These are phyloP conservation scores for Tephrocybe sp. DNA, from an alignment of 768 basidiomycete species.

Conservation along the genomic window DNA sequence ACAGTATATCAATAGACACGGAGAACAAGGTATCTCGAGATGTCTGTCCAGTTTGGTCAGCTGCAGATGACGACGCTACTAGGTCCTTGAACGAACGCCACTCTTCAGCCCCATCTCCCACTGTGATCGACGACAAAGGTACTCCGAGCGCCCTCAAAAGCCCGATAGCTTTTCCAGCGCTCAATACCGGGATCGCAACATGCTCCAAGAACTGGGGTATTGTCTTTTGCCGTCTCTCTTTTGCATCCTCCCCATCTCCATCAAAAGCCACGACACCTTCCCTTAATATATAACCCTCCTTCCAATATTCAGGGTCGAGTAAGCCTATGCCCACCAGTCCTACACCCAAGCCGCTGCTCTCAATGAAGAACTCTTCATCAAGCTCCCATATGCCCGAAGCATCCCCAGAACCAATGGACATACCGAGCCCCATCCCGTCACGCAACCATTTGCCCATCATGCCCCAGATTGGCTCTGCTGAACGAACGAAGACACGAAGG, in stretches of 20 bases:
- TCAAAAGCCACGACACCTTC: constrained; percentile 33
- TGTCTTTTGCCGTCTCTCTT: constrained; percentile 26
- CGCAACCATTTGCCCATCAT: constrained; percentile 74
- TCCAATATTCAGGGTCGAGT: constrained; percentile 78
- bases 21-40: constrained; percentile 31
- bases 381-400: constrained; percentile 36
- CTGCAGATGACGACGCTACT: constrained; percentile 24
- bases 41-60: background rate
- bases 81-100: constrained; percentile 47
- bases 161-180: constrained; percentile 77
- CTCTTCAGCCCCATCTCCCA: constrained; percentile 22
- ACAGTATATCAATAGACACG: constrained; percentile 64
- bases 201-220: constrained; percentile 65
- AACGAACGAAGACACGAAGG: constrained; percentile 59
- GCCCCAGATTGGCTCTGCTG: constrained; percentile 71
- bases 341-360: constrained; percentile 59
- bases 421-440: constrained; percentile 63
- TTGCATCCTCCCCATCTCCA: constrained; percentile 8
- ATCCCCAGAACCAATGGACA: constrained; percentile 30
- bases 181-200: constrained; percentile 57
- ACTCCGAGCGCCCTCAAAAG: constrained; percentile 63
- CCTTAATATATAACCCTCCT: constrained; percentile 64
- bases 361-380: constrained; percentile 82
- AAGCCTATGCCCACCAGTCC: constrained; percentile 50
- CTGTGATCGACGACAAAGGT: constrained; percentile 16